Conservation (phyloP, 2,329 filamentous ascomycete genomes). For the Aspergillus texensis region DNA sequence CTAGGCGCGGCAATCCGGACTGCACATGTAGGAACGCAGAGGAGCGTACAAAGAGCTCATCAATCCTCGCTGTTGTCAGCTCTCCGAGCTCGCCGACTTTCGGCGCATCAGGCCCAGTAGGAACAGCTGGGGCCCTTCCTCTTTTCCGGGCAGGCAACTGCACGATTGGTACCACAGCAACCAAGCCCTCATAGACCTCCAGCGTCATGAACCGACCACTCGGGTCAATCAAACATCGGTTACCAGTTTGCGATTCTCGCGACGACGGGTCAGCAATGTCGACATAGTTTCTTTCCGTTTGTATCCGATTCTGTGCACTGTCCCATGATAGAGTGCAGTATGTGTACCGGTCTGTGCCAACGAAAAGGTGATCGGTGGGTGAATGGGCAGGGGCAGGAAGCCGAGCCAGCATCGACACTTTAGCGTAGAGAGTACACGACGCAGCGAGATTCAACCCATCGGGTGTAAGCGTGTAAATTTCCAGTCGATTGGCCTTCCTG, state of each 20-base stretch:
- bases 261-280: constrained; percentile 64
- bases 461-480: constrained; percentile 73
- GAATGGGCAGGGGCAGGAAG: constrained; percentile 64
- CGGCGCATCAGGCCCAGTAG: constrained; percentile 28
- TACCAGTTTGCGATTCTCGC: constrained; percentile 77
- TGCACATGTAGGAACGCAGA: constrained; percentile 65
- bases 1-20: constrained; percentile 60
- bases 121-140: constrained; percentile 28
- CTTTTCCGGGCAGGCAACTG: constrained; percentile 55
- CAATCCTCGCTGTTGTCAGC: constrained; percentile 63
- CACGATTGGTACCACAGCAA: constrained; percentile 65
- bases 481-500: constrained; percentile 82
- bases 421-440: constrained; percentile 78
- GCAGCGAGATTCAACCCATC: constrained; percentile 64
- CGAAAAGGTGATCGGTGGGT: constrained; percentile 80
- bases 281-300: constrained; percentile 61
- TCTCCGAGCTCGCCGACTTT: constrained; percentile 62
- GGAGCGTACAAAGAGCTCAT: constrained; percentile 68
- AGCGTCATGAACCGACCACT: constrained; percentile 69
- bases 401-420: constrained; percentile 75
- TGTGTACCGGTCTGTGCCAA: constrained; percentile 85
- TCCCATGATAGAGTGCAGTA: constrained; percentile 94
- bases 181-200: constrained; percentile 69
- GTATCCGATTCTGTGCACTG: constrained; percentile 53
- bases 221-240: constrained; percentile 82